Percentiles rank a stretch among this genome's conserved stretches.
phyloP scores from a whole-genome alignment of 2,329 filamentous ascomycete species.

The Chrysoporthe deuterocubensis region DNA sequence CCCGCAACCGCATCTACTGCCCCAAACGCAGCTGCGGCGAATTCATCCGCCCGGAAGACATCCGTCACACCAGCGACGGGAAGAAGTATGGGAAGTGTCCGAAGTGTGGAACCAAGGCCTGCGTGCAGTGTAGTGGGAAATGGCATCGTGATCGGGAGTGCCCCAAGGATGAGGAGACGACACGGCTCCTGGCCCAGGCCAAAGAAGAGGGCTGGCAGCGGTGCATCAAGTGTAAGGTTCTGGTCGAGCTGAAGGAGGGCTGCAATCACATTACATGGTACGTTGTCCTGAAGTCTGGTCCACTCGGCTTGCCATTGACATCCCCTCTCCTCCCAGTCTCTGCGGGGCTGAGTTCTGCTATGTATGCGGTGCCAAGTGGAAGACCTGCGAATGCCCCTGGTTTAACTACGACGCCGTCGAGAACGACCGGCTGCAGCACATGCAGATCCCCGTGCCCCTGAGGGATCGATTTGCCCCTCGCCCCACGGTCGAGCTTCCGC shows the following conservation, averaged over 20 bases:
- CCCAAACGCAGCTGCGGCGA: slow-evolving; percentile 73
- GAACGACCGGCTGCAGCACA: slow-evolving; percentile 57
- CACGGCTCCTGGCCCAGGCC: slow-evolving; percentile 65
- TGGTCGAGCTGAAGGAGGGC: slow-evolving; percentile 81
- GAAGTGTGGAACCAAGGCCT: slow-evolving; percentile 75
- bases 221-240: slow-evolving; percentile 73
- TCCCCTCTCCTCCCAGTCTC: slow-evolving; percentile 49
- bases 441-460: slow-evolving; percentile 49
- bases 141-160: slow-evolving; percentile 75
- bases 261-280: slow-evolving; percentile 90
- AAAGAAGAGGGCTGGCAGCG: slow-evolving; percentile 73
- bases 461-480: slow-evolving; percentile 30
- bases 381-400: slow-evolving; percentile 80
- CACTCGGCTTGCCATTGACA: not conserved
- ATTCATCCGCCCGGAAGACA: slow-evolving; percentile 76
- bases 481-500: slow-evolving; percentile 24
- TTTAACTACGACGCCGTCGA: slow-evolving; percentile 68
- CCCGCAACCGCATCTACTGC: slow-evolving; percentile 77
- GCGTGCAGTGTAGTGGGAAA: slow-evolving; percentile 71
- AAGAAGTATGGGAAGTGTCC: slow-evolving; percentile 72
- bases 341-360: slow-evolving; percentile 88
- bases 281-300: slow-evolving; percentile 36
- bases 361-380: slow-evolving; percentile 82
- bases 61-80: slow-evolving; percentile 60
- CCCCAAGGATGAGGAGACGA: slow-evolving; percentile 70